Evolutionary conservation across 2,329 filamentous ascomycete genomes (phyloP).

Genomic region (Periconia macrospinosa): DNA sequence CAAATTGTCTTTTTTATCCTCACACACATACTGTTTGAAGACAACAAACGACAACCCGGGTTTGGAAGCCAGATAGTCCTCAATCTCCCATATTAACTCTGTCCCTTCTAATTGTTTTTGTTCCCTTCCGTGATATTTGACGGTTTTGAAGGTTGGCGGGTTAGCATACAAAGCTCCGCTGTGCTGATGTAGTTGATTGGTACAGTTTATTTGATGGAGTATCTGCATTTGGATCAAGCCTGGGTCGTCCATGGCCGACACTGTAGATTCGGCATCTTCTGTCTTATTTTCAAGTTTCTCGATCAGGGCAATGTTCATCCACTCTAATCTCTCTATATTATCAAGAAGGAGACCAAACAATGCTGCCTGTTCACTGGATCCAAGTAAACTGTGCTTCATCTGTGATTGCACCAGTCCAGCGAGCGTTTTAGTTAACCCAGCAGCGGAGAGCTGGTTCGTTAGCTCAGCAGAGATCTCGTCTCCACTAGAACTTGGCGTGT

Average conservation of each 20-base stretch:
- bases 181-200: too few species aligned
- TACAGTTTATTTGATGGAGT: too few species aligned
- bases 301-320: background rate
- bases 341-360: background rate
- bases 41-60: background rate
- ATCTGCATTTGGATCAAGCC: too few species aligned
- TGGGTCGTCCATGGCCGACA: too few species aligned
- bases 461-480: too few species aligned
- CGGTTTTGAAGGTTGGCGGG: too few species aligned
- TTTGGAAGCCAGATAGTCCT: background rate
- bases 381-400: background rate
- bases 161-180: too few species aligned
- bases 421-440: background rate
- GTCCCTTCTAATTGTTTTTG: background rate
- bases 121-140: too few species aligned
- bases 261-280: too few species aligned
- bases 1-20: background rate
- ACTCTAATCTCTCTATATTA: background rate
- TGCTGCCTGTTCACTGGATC: background rate
- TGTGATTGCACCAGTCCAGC: background rate
- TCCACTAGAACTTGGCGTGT: too few species aligned
- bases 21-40: background rate
- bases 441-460: background rate
- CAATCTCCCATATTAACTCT: background rate
- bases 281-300: background rate